phyloP scores from a whole-genome alignment of 1,284 basidiomycete species.

The Fomitopsis palustris region DNA sequence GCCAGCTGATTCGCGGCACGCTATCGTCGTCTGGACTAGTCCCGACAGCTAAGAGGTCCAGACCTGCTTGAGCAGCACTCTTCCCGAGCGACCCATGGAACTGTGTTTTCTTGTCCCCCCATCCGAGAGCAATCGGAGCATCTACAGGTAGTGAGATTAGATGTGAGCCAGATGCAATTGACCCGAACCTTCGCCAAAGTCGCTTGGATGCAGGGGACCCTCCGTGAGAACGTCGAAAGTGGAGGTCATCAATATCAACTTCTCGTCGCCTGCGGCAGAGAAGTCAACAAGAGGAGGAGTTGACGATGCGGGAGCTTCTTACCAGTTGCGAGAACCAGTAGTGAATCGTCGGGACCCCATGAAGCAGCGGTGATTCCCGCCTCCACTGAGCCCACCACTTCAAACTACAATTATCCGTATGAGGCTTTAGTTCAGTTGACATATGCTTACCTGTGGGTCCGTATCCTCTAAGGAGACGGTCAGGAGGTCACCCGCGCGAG shows the following conservation, averaged over 20 bases:
- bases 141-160: conserved; percentile 41
- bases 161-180: neutral
- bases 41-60: conserved; percentile 41
- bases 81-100: conserved; percentile 98
- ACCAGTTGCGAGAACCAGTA: conserved; percentile 81
- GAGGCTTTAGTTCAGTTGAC: neutral
- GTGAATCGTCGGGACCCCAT: conserved; percentile 91
- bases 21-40: conserved; percentile 72
- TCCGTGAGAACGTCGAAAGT: conserved; percentile 90
- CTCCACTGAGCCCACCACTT: conserved; percentile 86
- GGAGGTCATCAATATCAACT: conserved; percentile 86
- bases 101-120: conserved; percentile 97
- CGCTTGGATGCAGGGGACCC: conserved; percentile 62
- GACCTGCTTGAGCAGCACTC: conserved; percentile 64
- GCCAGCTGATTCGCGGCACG: conserved; percentile 82
- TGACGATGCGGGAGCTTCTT: neutral
- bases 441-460: conserved; percentile 35
- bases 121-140: conserved; percentile 91
- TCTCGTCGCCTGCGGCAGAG: conserved; percentile 60
- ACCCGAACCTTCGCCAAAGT: conserved; percentile 80
- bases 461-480: conserved; percentile 58
- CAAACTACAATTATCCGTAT: conserved; percentile 42
- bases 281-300: neutral
- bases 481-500: conserved; percentile 77
- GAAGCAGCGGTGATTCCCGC: conserved; percentile 78